Base-by-base conservation (phyloP, 257 asterid species). In the Orobanche coerulescens region DNA sequence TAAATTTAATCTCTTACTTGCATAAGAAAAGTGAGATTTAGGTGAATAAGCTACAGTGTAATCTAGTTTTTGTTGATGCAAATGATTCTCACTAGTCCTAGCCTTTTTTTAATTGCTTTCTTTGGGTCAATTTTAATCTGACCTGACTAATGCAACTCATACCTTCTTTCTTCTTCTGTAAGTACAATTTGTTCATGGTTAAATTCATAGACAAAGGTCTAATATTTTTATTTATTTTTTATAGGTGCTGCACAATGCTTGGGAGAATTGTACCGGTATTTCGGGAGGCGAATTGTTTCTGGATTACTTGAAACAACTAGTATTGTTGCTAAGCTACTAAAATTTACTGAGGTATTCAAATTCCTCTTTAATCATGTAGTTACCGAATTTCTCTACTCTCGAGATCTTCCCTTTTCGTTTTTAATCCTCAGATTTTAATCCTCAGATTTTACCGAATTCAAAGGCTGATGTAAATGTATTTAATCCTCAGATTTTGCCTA, bases 231-330 rank as follows among this genome's bases (percentile, higher is more conserved):
- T 12, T 53, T 24, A 12, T 14, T 7, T 59, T 48, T 6, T 68
- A 40, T 49, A 93, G 98, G 97, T 74, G 98, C 88, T 77, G 81
- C 94, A 13, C 95, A 86, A 74, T 93, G 96, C 75, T 82, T 93
- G 78, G 98, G 96, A 60, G 96, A 89, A 79, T 73, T 89, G 72
- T 93, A 89, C 71, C 81, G 71, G 58, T 73, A 69, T 75, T 93
- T 93, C 72, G 95, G 98, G 67, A 77, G 94, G 75, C 72, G 80
- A 62, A 89, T 93, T 72, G 65, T 89, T 59, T 89, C 97, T 55
- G 98, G 98, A 42, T 65, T 93, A 58, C 84, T 83, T 68, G 95
- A 89, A 75, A 93, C 98, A n/a, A 79, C 92, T 67, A 70, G 43
- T 22, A 86, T 86, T 36, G 95, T 89, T 64, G 62, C 81, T 28